These are phyloP conservation scores for Sugiyamaella japonica DNA, from an alignment of 1,139 yeast genomes.

Conservation along the genomic window DNA sequence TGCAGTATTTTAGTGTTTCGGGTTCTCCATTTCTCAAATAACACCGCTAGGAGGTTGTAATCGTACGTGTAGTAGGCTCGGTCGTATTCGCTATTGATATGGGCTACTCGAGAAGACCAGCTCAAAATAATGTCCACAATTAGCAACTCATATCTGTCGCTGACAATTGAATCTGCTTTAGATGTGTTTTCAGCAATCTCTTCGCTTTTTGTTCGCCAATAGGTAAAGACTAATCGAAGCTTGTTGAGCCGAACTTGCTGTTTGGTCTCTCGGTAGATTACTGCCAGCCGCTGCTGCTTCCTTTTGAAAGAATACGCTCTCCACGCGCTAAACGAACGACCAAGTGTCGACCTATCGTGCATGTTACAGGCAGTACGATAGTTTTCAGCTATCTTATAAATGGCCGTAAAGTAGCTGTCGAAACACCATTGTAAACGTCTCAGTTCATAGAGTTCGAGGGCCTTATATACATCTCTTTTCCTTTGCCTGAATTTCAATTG, in stretches of 20 bases:
- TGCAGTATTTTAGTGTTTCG: not conserved
- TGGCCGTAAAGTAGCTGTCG: slow-evolving; percentile 2
- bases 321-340: slow-evolving; percentile 12
- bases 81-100: not conserved
- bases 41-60: not conserved
- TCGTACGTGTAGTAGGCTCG: slow-evolving; percentile 2
- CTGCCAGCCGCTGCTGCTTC: slow-evolving; percentile 6
- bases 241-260: not conserved
- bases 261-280: not conserved
- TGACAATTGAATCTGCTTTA: slow-evolving; percentile 18
- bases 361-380: slow-evolving; percentile 19
- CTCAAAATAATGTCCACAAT: not conserved
- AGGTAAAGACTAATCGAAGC: not conserved
- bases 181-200: not conserved
- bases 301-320: not conserved
- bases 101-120: not conserved
- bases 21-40: not conserved
- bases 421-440: slow-evolving; percentile 5
- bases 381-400: slow-evolving; percentile 7
- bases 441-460: slow-evolving; percentile 14
- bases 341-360: slow-evolving; percentile 8
- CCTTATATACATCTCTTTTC: slow-evolving; percentile 5
- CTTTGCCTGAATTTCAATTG: not conserved
- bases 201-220: not conserved
- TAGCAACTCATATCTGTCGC: not conserved